Evolutionary conservation across 208 protist genomes (phyloP), one percentile per base, ranked within the genome.

Genomic region (Acanthamoeba lenticulata): DNA sequence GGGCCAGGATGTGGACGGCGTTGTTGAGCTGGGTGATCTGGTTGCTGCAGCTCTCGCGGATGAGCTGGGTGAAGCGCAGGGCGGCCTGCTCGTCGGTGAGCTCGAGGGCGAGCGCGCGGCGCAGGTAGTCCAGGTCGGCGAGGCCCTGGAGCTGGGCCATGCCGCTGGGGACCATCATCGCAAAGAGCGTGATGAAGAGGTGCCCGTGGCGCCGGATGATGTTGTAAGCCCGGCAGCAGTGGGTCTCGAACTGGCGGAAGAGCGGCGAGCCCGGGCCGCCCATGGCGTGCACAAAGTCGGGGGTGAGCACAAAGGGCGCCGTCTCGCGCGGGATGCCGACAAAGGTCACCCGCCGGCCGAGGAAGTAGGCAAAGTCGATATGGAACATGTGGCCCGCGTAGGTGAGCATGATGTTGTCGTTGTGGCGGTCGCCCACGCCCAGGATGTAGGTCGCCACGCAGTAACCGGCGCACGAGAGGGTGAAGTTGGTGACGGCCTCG

Each of bases 371-470:
- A 96, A 98, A 98, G 72, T 98, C 98, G 88, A 98, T 98, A 89
- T 98, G 72, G 40, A 81, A 81, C 6, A 81, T 24, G 9, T 38
- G 72, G 24, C 72, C 72, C 27, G 40, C 72, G 4, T 81, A 47
- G 24, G 72, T 81, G 1, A 81, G 36, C 72, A 81, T 81, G 36
- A 81, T 38, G 57, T 97, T 97, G 67, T 97, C 97, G 44, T 97
- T 97, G 60, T 98, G 98, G 34, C 98, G 55, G 81, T 98, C 96
- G 72, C 97, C 97, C 24, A 98, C 97, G n/a, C 97, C 97, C 44
- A 98, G 92, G 34, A 98, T 97, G 94, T 99, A 99, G 0, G 98
- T 99, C 32, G 98, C 98, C 24, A 99, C 98, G 74, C 97, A 95
- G 96, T 99, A 99, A 27, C 36, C 72, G 2, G 72, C 72, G 24